Percentiles rank a stretch among this genome's conserved stretches.
These are phyloP conservation scores for Pestalotiopsis sp. DNA, from an alignment of 2,329 filamentous ascomycete species.

Conservation along the genomic window DNA sequence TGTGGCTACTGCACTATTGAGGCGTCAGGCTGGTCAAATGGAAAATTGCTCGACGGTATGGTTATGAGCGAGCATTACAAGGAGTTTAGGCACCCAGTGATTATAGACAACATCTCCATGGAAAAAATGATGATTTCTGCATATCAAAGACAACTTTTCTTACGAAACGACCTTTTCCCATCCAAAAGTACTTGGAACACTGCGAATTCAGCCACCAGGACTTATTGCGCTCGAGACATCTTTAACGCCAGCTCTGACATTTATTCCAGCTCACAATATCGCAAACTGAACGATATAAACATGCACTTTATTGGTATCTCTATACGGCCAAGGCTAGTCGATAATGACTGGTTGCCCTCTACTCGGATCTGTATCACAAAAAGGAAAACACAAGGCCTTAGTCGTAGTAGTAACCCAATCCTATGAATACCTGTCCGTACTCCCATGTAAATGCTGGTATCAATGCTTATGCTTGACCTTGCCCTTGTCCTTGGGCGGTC, in stretches of 20 bases:
- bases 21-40: not conserved
- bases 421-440: not conserved
- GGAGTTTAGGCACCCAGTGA: not conserved
- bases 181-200: too few relatives aligned
- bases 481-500: slow-evolving; percentile 16
- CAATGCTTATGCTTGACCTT: slow-evolving; percentile 10
- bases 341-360: not conserved
- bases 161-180: not conserved
- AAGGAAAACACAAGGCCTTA: not conserved
- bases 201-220: too few relatives aligned
- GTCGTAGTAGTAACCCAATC: not conserved
- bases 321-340: not conserved
- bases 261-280: not conserved
- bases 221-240: too few relatives aligned
- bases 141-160: not conserved
- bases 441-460: not conserved
- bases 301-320: too few relatives aligned
- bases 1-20: not conserved
- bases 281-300: too few relatives aligned
- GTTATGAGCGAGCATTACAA: not conserved
- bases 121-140: not conserved
- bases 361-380: not conserved
- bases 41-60: not conserved
- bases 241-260: not conserved
- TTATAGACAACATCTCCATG: not conserved